Evolutionary conservation across 2,329 filamentous ascomycete genomes (phyloP), one percentile per base, ranked within the genome.

Genomic region (Aspergillus aculeatinus): DNA sequence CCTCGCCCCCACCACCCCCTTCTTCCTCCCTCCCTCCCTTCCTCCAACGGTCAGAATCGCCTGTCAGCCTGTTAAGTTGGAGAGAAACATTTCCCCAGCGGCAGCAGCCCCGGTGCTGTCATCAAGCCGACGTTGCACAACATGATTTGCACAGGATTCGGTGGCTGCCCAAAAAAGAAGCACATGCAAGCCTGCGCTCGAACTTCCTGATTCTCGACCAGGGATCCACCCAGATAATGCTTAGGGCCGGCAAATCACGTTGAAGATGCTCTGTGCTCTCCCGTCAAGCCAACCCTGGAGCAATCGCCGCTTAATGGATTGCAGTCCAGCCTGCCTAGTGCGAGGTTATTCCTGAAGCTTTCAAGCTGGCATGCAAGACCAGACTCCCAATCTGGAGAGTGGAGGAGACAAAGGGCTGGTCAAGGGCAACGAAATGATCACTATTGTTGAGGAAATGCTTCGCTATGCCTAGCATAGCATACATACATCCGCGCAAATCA

Each of bases 91-190:
- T 55, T 61, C 59, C 61, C 42, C 54, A 54, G 59, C 59, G 59
- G 58, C 49, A 52, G 50, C 27, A 27, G 7, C 27, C 27, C 57
- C 58, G 54, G 56, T 62, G 49, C 53, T 59, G 59, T 63, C 58
- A 57, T 54, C 60, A 59, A 49, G 58, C 47, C 60, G 60, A 67
- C 58, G 62, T 67, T 63, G 63, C 66, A 67, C 66, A 23, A 57
- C 64, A 60, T 63, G 64, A 62, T 65, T 64, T 65, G 64, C 62
- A 61, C 64, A 64, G 61, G 39, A 60, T 59, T 62, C 51, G 51
- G 62, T 69, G 62, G 67, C 62, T 68, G 66, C 66, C 66, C 67
- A 67, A 68, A 63, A 60, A 63, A 62, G 59, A 63, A 60, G 53
- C 57, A 57, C 51, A 61, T 60, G 59, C 62, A 57, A 50, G 44